phyloP scores from a whole-genome alignment of 805 yeast genomes.

The Maudiozyma barnettii region DNA sequence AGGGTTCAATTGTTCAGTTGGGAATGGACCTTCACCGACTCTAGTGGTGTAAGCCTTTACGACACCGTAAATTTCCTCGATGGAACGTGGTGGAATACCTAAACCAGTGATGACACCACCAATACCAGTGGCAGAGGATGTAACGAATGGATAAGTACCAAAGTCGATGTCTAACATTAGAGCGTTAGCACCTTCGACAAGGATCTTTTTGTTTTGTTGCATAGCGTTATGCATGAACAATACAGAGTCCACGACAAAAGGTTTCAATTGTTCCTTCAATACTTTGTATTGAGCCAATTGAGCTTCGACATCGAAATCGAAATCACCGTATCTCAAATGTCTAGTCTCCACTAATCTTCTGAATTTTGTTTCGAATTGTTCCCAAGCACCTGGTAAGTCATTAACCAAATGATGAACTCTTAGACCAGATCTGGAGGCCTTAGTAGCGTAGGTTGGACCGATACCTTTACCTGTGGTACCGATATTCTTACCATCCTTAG shows the following conservation, averaged over 20 bases:
- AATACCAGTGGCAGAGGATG: conserved; percentile 90
- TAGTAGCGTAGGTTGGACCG: conserved; percentile 96
- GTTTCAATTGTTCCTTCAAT: conserved; percentile 65
- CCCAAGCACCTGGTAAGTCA: conserved; percentile 88
- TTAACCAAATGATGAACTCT: conserved; percentile 93
- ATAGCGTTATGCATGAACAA: conserved; percentile 75
- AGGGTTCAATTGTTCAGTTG: conserved; percentile 87
- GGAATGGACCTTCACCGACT: conserved; percentile 99
- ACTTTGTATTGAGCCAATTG: conserved; percentile 71
- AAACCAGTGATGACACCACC: conserved; percentile 98
- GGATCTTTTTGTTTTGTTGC: conserved; percentile 66
- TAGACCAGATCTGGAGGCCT: conserved; percentile 92
- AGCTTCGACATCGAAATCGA: conserved; percentile 74
- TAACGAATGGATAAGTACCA: conserved; percentile 96
- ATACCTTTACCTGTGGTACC: conserved; percentile 99
- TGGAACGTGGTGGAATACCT: conserved; percentile 85
- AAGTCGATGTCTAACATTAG: conserved; percentile 94
- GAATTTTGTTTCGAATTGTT: conserved; percentile 71
- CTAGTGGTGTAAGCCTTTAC: conserved; percentile 98
- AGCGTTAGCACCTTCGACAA: conserved; percentile 97
- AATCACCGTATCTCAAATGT: conserved; percentile 84
- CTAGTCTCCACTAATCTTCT: conserved; percentile 71
- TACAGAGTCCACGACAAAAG: conserved; percentile 90
- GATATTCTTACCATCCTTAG: conserved; percentile 61
- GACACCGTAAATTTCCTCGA: conserved; percentile 82